Percentiles rank a stretch among this genome's conserved stretches.
These are phyloP conservation scores for Barnettozyma sp. DNA, from an alignment of 805 yeast species.

Conservation along the genomic window DNA sequence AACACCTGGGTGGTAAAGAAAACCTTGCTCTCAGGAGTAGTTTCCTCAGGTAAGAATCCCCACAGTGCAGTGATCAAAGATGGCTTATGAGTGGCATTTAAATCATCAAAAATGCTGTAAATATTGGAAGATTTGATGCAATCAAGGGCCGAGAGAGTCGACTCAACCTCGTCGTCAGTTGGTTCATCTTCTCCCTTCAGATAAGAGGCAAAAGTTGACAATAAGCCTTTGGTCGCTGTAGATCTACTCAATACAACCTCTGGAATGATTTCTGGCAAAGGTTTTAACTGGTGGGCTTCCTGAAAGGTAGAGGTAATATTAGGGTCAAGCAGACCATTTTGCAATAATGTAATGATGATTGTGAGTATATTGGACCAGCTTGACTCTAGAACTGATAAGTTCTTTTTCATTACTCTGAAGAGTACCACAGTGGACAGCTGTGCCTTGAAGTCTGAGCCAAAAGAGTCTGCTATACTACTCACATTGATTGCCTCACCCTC, in stretches of 20 bases:
- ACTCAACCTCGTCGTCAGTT: slow-evolving; percentile 84
- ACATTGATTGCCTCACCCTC: slow-evolving; percentile 47
- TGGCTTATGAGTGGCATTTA: slow-evolving; percentile 21
- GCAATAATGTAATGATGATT: slow-evolving; percentile 58
- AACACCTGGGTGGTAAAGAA: slow-evolving; percentile 24
- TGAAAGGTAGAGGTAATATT: slow-evolving; percentile 61
- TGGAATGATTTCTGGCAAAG: slow-evolving; percentile 58
- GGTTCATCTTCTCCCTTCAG: slow-evolving; percentile 96
- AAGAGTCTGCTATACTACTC: slow-evolving; percentile 70
- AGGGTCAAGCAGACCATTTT: slow-evolving; percentile 65
- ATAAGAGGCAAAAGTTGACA: slow-evolving; percentile 87
- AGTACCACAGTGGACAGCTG: slow-evolving; percentile 84
- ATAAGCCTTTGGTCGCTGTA: slow-evolving; percentile 68
- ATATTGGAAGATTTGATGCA: slow-evolving; percentile 71
- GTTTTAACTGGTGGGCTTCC: slow-evolving; percentile 42
- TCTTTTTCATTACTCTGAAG: slow-evolving; percentile 65
- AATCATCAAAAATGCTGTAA: slow-evolving; percentile 44
- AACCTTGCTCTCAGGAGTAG: slow-evolving; percentile 23
- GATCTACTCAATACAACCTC: slow-evolving; percentile 56
- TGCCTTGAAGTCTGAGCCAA: slow-evolving; percentile 88
- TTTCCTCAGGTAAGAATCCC: slow-evolving; percentile 30
- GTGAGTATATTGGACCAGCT: slow-evolving; percentile 56
- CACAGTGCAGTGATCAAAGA: slow-evolving; percentile 28
- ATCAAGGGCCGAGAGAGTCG: slow-evolving; percentile 74
- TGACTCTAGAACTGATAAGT: slow-evolving; percentile 37